Percentiles rank a stretch among this genome's conserved stretches.
These are phyloP conservation scores for Desmodesmus armatus DNA, from an alignment of 139 green algal species.

Conservation along the genomic window DNA sequence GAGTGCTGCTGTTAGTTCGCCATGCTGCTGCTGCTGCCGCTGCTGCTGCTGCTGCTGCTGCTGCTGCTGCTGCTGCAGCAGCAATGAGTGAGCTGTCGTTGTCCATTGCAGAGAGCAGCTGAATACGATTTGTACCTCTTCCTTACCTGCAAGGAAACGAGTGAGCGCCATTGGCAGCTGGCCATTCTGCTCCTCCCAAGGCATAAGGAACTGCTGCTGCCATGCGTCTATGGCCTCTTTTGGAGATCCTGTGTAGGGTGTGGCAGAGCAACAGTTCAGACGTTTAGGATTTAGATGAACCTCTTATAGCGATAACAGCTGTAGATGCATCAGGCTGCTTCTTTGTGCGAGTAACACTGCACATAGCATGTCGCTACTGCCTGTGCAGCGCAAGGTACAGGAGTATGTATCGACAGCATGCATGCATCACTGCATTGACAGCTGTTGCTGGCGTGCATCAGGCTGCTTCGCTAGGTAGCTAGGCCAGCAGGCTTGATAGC, in stretches of 20 bases:
- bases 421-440: neutral
- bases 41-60: slow-evolving; percentile 13
- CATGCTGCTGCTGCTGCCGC: slow-evolving; percentile 12
- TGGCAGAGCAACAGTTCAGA: neutral
- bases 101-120: neutral
- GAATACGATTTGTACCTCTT: slow-evolving; percentile 11
- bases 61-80: neutral
- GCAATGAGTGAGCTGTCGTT: too few species aligned
- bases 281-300: neutral
- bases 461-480: neutral
- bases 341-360: neutral
- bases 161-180: neutral
- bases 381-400: neutral
- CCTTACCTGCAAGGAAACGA: neutral
- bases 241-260: neutral
- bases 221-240: neutral
- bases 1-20: neutral
- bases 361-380: neutral
- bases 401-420: neutral
- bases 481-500: neutral
- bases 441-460: neutral
- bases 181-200: neutral
- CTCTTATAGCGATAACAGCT: neutral
- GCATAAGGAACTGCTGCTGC: neutral
- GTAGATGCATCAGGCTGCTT: neutral